Evolutionary conservation across 2,329 filamentous ascomycete genomes (phyloP), one percentile per base, ranked within the genome.

Genomic region (Alternaria arbusti): DNA sequence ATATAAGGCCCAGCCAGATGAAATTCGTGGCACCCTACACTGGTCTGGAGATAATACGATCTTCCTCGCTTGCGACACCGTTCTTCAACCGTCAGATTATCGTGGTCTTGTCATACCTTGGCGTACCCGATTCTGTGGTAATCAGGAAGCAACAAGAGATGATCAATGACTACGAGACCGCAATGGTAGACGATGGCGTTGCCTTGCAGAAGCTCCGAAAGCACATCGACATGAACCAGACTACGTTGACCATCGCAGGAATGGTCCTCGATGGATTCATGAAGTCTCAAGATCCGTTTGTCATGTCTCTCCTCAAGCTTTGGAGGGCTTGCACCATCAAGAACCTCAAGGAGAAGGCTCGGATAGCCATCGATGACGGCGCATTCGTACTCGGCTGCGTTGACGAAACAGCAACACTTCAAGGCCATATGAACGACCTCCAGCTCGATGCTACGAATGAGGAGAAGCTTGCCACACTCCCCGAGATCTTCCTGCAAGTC

Each of bases 321-420:
- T 99, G 96, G 95, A 87, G 91, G 66, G 88, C 93, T 2, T 98
- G 93, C 92, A 93, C 91, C 1, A 87, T 97, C 69, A 97, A 97
- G 74, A 87, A 91, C 12, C 86, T 99, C 17, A 97, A 97, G 71
- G 94, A 98, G 70, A 98, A 97, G 72, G 94, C 95, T 0, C 90
- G 91, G 26, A 93, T 99, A 46, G 85, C 89, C 2, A 86, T 99
- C 10, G 89, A 93, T 7, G 82, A 95, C 61, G 94, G 95, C 1
- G 94, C 94, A 1, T 97, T 96, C 74, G 85, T 98, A 0, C 86
- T 98, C 7, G 96, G 95, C 4, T 94, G 92, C 65, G 88, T 95
- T 6, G 96, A 99, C 69, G 96, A 99, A 79, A 95, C 91, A 0
- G 86, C 83, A 1, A 91, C 86, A 0, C 81, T 99, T 9, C 86